phyloP scores from a whole-genome alignment of 495 filamentous ascomycete species.

The Apiosordaria backusii region DNA sequence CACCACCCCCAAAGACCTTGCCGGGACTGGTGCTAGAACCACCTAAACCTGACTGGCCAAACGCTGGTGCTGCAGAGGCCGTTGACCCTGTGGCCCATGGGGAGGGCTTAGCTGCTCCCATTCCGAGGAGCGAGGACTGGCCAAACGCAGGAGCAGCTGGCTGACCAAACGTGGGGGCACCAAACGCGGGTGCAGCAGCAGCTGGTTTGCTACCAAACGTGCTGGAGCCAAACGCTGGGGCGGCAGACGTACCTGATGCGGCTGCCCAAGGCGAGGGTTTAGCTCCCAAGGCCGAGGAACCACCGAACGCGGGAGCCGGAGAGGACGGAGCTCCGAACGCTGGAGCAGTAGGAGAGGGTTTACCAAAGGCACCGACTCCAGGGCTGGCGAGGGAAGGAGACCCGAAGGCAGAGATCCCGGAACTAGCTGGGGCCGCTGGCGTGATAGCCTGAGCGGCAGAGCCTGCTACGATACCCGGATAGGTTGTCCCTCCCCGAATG shows the following conservation, averaged over 20 bases:
- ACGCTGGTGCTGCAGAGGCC: slow-evolving; percentile 30
- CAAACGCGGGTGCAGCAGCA: slow-evolving; percentile 34
- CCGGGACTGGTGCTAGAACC: slow-evolving; percentile 17
- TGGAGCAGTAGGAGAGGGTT: slow-evolving; percentile 20
- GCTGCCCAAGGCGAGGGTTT: slow-evolving; percentile 42
- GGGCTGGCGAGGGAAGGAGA: not conserved
- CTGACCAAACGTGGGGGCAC: slow-evolving; percentile 35
- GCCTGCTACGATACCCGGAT: slow-evolving; percentile 59
- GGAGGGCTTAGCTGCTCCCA: slow-evolving; percentile 35
- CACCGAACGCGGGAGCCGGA: slow-evolving; percentile 36
- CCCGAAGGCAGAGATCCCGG: slow-evolving; percentile 33
- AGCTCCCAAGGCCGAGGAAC: slow-evolving; percentile 36
- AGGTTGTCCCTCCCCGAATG: slow-evolving; percentile 66
- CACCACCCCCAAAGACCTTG: slow-evolving; percentile 35
- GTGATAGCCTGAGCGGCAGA: slow-evolving; percentile 28
- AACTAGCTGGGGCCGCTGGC: slow-evolving; percentile 22
- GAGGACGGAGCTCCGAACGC: slow-evolving; percentile 33
- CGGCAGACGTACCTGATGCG: slow-evolving; percentile 25
- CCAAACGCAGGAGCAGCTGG: slow-evolving; percentile 53
- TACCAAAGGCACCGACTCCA: slow-evolving; percentile 40
- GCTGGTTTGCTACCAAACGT: slow-evolving; percentile 39
- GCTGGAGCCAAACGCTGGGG: slow-evolving; percentile 39
- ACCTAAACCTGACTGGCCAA: slow-evolving; percentile 40
- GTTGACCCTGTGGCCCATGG: slow-evolving; percentile 41
- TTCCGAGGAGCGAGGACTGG: slow-evolving; percentile 33